Conservation (phyloP, 1,139 yeast species). For the Suhomyces chickasaworum region DNA sequence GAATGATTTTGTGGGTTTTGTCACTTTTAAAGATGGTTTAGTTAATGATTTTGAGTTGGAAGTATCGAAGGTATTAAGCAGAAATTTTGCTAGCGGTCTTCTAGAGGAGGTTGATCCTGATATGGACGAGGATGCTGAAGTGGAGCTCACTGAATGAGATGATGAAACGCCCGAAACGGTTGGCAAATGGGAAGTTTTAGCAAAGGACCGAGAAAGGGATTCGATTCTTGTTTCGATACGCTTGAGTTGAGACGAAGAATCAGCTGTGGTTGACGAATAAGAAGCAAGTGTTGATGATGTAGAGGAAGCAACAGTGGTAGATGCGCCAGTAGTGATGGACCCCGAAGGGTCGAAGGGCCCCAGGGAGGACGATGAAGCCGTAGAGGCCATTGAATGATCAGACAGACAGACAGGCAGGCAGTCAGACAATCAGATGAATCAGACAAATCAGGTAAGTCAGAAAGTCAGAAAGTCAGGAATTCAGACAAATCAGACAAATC, state of each 20-base stretch:
- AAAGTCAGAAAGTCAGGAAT: background rate
- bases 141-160: constrained; percentile 5
- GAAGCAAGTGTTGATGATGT: background rate
- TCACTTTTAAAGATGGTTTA: background rate
- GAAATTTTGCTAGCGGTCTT: constrained; percentile 23
- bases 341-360: background rate
- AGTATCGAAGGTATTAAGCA: constrained; percentile 22
- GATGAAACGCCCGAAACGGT: constrained; percentile 14
- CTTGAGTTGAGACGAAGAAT: constrained; percentile 15
- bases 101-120: constrained; percentile 5
- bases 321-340: background rate
- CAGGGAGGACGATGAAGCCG: background rate
- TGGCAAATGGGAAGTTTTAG: constrained; percentile 4
- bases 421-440: too few relatives aligned
- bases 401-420: background rate
- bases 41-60: constrained; percentile 6
- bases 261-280: background rate
- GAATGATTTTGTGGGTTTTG: constrained; percentile 11
- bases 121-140: background rate
- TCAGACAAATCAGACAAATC: too few relatives aligned
- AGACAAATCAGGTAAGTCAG: too few relatives aligned
- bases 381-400: background rate
- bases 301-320: background rate
- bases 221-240: constrained; percentile 20
- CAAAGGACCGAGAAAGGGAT: constrained; percentile 16